Evolutionary conservation across 2,329 filamentous ascomycete genomes (phyloP).

Genomic region (Fusarium neocosmosporiellum): DNA sequence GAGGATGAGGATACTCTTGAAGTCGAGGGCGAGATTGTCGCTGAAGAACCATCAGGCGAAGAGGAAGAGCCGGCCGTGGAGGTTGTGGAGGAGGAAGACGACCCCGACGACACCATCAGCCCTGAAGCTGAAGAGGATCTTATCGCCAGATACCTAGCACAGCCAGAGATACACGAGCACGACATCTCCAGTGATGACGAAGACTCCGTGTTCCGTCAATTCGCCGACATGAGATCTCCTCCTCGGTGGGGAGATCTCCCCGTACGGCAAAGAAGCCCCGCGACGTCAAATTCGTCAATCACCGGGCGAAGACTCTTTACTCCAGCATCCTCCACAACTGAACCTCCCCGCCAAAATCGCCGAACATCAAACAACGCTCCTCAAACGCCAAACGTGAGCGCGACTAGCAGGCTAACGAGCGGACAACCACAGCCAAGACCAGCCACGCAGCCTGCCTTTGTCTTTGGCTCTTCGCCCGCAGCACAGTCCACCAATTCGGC

Average conservation of each 20-base stretch:
- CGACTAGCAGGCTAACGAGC: not conserved
- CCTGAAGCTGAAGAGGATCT: not conserved
- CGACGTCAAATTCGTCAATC: constrained; percentile 20
- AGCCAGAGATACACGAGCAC: constrained; percentile 10
- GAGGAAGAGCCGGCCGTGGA: not conserved
- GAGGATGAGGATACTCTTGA: not conserved
- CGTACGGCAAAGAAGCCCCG: constrained; percentile 22
- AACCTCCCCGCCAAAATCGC: not conserved
- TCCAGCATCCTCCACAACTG: constrained; percentile 5
- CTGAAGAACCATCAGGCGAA: not conserved
- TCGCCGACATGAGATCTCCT: not conserved
- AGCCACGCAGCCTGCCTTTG: constrained; percentile 15
- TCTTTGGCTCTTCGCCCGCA: constrained; percentile 30
- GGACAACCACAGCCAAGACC: not conserved
- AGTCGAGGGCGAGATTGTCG: not conserved
- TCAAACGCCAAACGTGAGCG: not conserved
- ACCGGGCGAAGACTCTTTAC: constrained; percentile 12
- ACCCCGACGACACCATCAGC: not conserved
- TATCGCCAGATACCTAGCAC: not conserved
- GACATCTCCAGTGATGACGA: constrained; percentile 1
- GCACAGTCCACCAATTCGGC: constrained; percentile 9
- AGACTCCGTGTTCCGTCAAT: not conserved
- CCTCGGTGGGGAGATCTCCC: constrained; percentile 15
- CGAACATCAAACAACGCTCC: not conserved
- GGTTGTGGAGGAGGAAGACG: not conserved